These are phyloP conservation scores for Diaporthe ampelina DNA, from an alignment of 2,329 filamentous ascomycete genomes.

Conservation along the genomic window DNA sequence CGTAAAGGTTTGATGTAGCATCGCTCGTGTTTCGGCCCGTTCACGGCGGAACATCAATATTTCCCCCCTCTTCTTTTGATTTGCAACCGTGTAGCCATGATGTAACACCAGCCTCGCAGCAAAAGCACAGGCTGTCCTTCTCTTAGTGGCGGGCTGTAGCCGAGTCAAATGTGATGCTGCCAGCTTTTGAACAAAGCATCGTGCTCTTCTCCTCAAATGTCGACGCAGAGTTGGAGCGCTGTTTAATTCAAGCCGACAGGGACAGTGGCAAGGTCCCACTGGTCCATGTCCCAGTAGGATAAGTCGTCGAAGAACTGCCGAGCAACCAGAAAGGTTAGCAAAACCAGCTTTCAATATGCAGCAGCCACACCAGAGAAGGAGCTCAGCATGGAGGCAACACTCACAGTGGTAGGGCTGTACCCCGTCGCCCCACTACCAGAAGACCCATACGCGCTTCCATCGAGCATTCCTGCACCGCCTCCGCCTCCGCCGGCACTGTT, in stretches of 20 bases:
- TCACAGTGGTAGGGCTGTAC: constrained; percentile 34
- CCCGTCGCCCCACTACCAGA: constrained; percentile 3
- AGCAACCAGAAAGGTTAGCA: constrained; percentile 12
- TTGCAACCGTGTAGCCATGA: neutral
- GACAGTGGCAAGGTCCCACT: constrained; percentile 47
- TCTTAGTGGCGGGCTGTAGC: neutral
- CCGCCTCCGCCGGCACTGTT: neutral
- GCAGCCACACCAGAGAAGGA: neutral
- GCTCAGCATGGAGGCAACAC: constrained; percentile 20
- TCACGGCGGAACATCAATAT: neutral
- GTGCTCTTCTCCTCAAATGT: neutral
- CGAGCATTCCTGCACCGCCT: neutral
- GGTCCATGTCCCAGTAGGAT: constrained; percentile 54
- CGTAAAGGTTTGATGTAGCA: neutral
- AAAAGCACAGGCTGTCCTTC: neutral
- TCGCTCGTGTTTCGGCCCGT: constrained; percentile 1
- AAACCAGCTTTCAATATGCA: neutral
- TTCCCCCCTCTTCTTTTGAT: neutral
- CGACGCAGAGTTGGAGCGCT: too few relatives aligned
- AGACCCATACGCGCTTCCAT: constrained; percentile 1
- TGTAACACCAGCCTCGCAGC: constrained; percentile 7
- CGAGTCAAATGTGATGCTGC: neutral
- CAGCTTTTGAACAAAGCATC: neutral
- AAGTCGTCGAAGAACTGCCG: constrained; percentile 40
- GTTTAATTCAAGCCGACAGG: constrained; percentile 33